These are phyloP conservation scores for Neurospora sp. DNA, from an alignment of 495 filamentous ascomycete species.

Conservation along the genomic window DNA sequence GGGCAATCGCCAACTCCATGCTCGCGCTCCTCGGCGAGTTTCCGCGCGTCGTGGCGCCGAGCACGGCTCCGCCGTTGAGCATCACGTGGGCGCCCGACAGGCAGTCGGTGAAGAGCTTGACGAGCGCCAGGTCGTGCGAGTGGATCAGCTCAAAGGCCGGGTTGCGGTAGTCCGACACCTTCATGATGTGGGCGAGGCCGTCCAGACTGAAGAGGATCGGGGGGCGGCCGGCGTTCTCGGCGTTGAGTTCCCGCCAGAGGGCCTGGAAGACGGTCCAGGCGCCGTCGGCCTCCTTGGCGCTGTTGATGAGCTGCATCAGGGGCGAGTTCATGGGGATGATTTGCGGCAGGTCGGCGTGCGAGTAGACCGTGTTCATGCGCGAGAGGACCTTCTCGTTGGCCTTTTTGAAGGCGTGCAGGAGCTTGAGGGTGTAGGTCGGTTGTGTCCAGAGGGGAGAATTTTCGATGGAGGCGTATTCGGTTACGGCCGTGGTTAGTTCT, in stretches of 20 bases:
- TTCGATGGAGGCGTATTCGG: conserved; percentile 65
- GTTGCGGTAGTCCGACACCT: conserved; percentile 57
- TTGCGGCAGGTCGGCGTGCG: conserved; percentile 50
- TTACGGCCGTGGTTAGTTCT: conserved; percentile 68
- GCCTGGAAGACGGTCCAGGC: conserved; percentile 76
- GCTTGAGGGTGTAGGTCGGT: conserved; percentile 58
- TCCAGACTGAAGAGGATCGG: conserved; percentile 74
- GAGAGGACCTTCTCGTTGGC: conserved; percentile 63
- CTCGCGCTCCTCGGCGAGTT: conserved; percentile 52
- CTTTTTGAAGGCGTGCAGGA: conserved; percentile 58
- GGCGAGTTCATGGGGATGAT: conserved; percentile 48
- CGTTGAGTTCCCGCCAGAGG: conserved; percentile 66
- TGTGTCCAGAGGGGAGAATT: conserved; percentile 56
- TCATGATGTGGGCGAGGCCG: conserved; percentile 71
- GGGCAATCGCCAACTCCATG: conserved; percentile 54
- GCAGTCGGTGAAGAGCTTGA: conserved; percentile 63
- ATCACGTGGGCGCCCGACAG: conserved; percentile 51
- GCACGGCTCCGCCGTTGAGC: conserved; percentile 66
- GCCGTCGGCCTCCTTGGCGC: conserved; percentile 64
- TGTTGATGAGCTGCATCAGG: conserved; percentile 55
- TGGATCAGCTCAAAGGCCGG: conserved; percentile 64
- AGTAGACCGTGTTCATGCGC: conserved; percentile 43
- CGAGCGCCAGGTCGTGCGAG: conserved; percentile 70
- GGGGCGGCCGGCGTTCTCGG: conserved; percentile 49
- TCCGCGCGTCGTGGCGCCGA: conserved; percentile 60